Base-by-base conservation (phyloP, 805 yeast species). In the Hanseniaspora clermontiae region DNA sequence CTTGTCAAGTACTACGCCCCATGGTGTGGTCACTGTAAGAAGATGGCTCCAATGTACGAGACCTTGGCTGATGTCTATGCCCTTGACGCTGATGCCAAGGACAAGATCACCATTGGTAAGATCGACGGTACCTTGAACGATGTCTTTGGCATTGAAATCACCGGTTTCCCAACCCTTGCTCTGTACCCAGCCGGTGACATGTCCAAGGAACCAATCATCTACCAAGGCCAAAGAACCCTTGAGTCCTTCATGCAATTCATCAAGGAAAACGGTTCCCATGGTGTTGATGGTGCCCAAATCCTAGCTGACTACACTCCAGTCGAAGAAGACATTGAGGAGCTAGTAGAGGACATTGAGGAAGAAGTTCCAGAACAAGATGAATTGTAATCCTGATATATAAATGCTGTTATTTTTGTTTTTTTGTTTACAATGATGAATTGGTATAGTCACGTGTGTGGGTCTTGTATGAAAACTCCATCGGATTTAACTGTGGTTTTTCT, bases 11-110 rank as follows among this genome's bases (percentile, higher is more conserved):
- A 90, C 73, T 90, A 87, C 67, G 97, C 97, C 50, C 95, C 95
- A 73, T 90, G 96, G 96, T 89, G 96, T 76, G 95, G 96, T 49
- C 96, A 89, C 77, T 88, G 96, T 77, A 88, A 87, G 77, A 86
- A 79, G 72, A 77, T 89, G 69, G 91, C 91, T 53, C 96, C 96
- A 66, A 77, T 75, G 58, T 91, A 82, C 76, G 95, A 87, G 68
- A 93, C 90, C 68, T 79, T 93, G 61, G 97, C 91, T 53, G 82
- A 74, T 51, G 64, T 84, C 55, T 86, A 77, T 71, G 74, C 73
- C 59, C 69, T 76, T 52, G 80, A 82, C 66, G 66, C 71, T 24
- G 74, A 69, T 49, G 74, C 75, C 51, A 68, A 71, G 55, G 72
- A 72, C 55, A 76, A 81, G 67, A 85, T 91, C 58, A 68, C 81